Evolutionary conservation across 768 basidiomycete genomes (phyloP).

Genomic region (Pleurotus platypus): DNA sequence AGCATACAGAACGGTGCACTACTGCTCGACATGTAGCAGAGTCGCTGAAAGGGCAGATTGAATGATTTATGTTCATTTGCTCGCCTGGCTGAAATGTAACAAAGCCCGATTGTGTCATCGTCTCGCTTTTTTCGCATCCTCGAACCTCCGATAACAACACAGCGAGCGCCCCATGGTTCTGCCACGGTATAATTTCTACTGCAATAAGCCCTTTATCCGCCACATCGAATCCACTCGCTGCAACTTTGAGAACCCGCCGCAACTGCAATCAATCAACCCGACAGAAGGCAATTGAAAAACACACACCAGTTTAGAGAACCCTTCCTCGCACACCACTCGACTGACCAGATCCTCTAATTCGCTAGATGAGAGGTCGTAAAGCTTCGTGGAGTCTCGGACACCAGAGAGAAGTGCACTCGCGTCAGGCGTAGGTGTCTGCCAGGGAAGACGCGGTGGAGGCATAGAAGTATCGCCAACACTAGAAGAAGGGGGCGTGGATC

Average conservation of each 20-base stretch:
- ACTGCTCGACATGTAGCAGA: too few species aligned
- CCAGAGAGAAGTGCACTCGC: neutral
- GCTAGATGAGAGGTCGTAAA: neutral
- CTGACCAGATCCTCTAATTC: constrained; percentile 5
- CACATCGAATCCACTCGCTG: constrained; percentile 2
- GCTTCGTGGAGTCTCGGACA: neutral
- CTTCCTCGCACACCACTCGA: constrained; percentile 6
- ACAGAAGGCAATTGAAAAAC: neutral
- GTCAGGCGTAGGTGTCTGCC: neutral
- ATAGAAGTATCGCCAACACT: neutral
- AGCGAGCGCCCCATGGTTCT: neutral
- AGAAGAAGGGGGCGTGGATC: constrained; percentile 1
- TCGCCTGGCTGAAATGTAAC: neutral
- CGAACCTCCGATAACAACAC: neutral
- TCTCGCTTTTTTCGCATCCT: neutral
- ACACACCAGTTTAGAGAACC: neutral
- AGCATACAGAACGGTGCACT: too few species aligned
- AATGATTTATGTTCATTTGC: neutral
- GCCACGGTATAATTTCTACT: too few species aligned
- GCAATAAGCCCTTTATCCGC: neutral
- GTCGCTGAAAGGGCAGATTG: neutral
- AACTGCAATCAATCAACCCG: neutral
- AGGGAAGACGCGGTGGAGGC: constrained; percentile 2
- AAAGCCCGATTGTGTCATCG: neutral
- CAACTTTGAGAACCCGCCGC: neutral